Percentiles rank a stretch among this genome's conserved stretches.
Conservation (phyloP, 2,329 filamentous ascomycete species). For the Phoma herbarum region DNA sequence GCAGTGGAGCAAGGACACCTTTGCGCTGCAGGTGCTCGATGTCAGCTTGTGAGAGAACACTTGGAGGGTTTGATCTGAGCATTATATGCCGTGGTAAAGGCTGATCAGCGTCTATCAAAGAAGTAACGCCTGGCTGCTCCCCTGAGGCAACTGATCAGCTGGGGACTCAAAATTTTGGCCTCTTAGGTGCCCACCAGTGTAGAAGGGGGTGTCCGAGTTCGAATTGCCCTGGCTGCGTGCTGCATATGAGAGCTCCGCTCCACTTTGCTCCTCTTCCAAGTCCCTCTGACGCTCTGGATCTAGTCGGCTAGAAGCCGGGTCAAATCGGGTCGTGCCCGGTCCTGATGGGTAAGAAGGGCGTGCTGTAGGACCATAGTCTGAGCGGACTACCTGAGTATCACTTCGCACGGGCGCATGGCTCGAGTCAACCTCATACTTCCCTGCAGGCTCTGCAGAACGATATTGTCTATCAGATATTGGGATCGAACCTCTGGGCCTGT, state of each 20-base stretch:
- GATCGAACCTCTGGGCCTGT: background rate
- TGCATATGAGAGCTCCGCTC: slow-evolving; percentile 17
- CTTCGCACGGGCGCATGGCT: background rate
- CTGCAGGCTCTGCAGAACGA: background rate
- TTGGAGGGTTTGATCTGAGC: slow-evolving; percentile 5
- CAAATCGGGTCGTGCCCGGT: background rate
- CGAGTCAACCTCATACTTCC: no score
- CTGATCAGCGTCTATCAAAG: slow-evolving; percentile 11
- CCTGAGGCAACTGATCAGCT: background rate
- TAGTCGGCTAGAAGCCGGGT: background rate
- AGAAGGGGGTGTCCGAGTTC: slow-evolving; percentile 16
- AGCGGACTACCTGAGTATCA: background rate
- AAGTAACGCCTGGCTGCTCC: slow-evolving; percentile 15
- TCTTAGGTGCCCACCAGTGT: slow-evolving; percentile 3
- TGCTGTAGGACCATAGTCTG: background rate
- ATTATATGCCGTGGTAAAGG: slow-evolving; percentile 16
- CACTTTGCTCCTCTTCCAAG: slow-evolving; percentile 18
- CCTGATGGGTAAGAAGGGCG: background rate
- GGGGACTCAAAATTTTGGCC: background rate
- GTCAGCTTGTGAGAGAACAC: slow-evolving; percentile 5
- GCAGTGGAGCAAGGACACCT: slow-evolving; percentile 6
- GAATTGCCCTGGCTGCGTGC: slow-evolving; percentile 8
- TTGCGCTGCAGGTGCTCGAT: slow-evolving; percentile 13
- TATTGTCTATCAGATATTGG: background rate
- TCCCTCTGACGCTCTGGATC: slow-evolving; percentile 17